Conservation (phyloP, 1,284 basidiomycete genomes). For the Marasmius sp. region DNA sequence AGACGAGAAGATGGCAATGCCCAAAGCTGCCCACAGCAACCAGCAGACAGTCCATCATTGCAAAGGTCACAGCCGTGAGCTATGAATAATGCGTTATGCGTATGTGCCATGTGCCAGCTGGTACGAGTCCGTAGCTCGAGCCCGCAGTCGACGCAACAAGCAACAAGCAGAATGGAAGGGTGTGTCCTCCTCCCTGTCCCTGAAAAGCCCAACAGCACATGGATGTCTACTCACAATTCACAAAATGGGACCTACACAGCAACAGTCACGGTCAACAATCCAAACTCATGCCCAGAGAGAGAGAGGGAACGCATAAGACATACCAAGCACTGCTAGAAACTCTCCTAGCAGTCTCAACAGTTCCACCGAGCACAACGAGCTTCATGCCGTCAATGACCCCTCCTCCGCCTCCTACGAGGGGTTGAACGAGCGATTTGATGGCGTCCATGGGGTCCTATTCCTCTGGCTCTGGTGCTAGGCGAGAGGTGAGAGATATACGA, state of each 20-base stretch:
- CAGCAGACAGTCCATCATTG: too few relatives aligned
- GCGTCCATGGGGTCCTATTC: conserved; percentile 57
- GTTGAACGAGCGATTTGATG: conserved; percentile 78
- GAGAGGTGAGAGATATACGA: conserved; percentile 3
- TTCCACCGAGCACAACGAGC: conserved; percentile 81
- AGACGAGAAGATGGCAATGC: too few relatives aligned
- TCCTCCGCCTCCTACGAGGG: conserved; percentile 71
- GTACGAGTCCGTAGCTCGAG: too few relatives aligned
- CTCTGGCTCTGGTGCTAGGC: background rate
- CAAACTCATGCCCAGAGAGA: background rate
- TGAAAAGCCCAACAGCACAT: too few relatives aligned
- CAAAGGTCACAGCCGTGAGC: too few relatives aligned
- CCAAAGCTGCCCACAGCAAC: too few relatives aligned
- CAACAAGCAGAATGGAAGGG: background rate
- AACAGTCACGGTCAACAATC: conserved; percentile 10
- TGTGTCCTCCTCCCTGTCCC: too few relatives aligned
- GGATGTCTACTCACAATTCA: conserved; percentile 63
- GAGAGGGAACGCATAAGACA: conserved; percentile 23
- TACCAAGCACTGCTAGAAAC: conserved; percentile 80
- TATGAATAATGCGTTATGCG: too few relatives aligned
- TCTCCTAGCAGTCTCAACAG: conserved; percentile 79
- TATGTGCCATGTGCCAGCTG: too few relatives aligned
- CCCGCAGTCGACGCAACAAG: background rate
- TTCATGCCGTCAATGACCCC: conserved; percentile 83
- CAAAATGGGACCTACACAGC: conserved; percentile 68